These are phyloP conservation scores for Diphasiastrum complanatum DNA, from an alignment of 83 land plant species.

Conservation along the genomic window DNA sequence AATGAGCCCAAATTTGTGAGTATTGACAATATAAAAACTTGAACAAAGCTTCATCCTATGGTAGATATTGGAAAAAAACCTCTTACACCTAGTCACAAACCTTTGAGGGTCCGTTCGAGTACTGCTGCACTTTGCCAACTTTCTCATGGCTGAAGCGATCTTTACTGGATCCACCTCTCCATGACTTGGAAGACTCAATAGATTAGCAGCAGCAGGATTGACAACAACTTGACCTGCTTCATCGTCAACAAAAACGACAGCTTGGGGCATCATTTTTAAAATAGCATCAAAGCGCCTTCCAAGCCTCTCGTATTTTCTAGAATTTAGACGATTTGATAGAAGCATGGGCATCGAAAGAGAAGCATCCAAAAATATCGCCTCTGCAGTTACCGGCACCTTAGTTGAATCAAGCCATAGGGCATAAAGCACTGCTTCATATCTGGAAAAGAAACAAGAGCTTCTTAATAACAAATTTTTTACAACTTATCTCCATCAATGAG, in stretches of 20 bases:
- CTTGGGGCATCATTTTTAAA: conserved; percentile 23
- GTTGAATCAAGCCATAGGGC: conserved; percentile 18
- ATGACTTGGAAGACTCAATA: conserved; percentile 17
- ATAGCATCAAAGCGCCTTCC: conserved; percentile 27
- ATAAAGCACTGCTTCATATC: conserved; percentile 20
- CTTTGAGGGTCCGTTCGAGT: conserved; percentile 28
- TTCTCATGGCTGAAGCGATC: conserved; percentile 19
- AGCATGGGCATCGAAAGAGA: conserved; percentile 19
- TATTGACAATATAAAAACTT: too few relatives aligned
- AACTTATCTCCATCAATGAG: too few relatives aligned
- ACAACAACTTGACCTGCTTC: conserved; percentile 22
- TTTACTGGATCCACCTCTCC: conserved; percentile 25
- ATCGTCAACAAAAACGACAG: conserved; percentile 27
- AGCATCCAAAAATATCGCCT: conserved; percentile 17
- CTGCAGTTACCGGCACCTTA: conserved; percentile 11
- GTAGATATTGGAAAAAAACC: too few relatives aligned
- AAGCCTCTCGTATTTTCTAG: conserved; percentile 18
- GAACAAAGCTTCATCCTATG: too few relatives aligned
- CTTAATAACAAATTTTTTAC: too few relatives aligned
- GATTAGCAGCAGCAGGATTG: conserved; percentile 21
- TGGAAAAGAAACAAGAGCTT: background rate
- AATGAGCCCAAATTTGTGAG: too few relatives aligned
- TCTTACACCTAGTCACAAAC: too few relatives aligned
- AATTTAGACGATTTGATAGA: conserved; percentile 14
- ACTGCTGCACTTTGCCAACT: conserved; percentile 15